Base-by-base conservation (phyloP, 2,329 filamentous ascomycete genomes). In the Fusarium sororula region DNA sequence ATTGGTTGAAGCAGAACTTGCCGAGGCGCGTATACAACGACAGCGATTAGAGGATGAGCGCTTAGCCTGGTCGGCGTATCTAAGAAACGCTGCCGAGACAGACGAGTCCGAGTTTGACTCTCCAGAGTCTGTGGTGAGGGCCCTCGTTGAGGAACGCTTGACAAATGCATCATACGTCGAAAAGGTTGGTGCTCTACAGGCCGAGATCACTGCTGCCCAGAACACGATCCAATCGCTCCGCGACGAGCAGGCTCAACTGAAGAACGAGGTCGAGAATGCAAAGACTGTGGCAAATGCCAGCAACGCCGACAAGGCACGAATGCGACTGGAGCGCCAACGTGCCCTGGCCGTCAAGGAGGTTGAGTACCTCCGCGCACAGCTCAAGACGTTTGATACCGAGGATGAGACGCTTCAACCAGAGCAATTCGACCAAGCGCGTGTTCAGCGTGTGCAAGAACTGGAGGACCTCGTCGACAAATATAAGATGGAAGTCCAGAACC, bases 1-100 rank as follows among this genome's bases (percentile, higher is more conserved):
- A 65, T 87, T 90, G 18, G 79, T 98, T 15, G 91, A 96, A 78
- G 87, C 89, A 35, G 93, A 98, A 79, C 86, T 98, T 18, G 88
- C 90, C 15, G 96, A 98, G 80, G 90, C 93, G 26, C 90, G 93
- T 70, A 87, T 97, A 44, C 95, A 98, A 79, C 92, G 93, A 61
- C 94, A 97, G 78, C 89, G 95, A 7, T 85, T 99, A 2, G 94
- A 98, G 80, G 94, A 98, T 67, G 96, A 99, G 82, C 91, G 93
- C 56, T 85, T 91, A 37, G 92, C 94, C 5, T 99, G 96, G 96
- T 91, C 94, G 1, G 92, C 93, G 12, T 96, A 97, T 80, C 86
- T 99, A 7, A 90, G 95, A 80, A 90, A 87, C 58, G 90, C 94
- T 70, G 87, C 86, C 4, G 87, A 87, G 8, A 86, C 87, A 11